phyloP scores from a whole-genome alignment of 345 rosid genomes.

The Gossypium bickii region DNA sequence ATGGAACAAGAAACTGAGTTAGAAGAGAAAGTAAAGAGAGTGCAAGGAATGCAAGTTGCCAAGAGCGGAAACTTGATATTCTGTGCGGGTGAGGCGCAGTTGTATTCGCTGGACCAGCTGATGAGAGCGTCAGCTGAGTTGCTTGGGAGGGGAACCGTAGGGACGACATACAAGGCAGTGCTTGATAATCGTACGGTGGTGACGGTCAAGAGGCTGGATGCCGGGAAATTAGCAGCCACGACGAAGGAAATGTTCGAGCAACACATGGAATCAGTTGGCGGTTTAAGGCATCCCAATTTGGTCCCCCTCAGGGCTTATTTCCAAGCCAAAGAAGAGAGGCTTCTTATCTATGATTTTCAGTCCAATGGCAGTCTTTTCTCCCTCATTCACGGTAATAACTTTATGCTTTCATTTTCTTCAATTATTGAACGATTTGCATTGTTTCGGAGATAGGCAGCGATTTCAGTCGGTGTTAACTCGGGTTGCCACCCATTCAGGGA shows the following conservation, averaged over 20 bases:
- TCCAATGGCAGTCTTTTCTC: conserved; percentile 92
- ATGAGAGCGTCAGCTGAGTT: conserved; percentile 92
- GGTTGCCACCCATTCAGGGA: not conserved
- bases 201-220: conserved; percentile 69
- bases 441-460: not conserved
- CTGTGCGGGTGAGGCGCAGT: conserved; percentile 85
- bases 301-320: conserved; percentile 85
- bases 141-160: conserved; percentile 76
- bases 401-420: not conserved
- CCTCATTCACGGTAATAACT: conserved; percentile 70
- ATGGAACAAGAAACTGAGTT: conserved; percentile 72
- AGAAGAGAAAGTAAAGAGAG: conserved; percentile 75
- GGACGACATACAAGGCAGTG: conserved; percentile 83
- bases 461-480: conserved; percentile 5
- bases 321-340: conserved; percentile 81
- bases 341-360: conserved; percentile 74
- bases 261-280: conserved; percentile 96
- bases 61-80: conserved; percentile 77
- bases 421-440: not conserved
- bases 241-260: conserved; percentile 57
- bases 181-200: conserved; percentile 73
- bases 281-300: conserved; percentile 82
- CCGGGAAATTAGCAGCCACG: conserved; percentile 47
- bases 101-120: conserved; percentile 81
- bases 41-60: conserved; percentile 53